Evolutionary conservation across 2,329 filamentous ascomycete genomes (phyloP).

Genomic region (Calonectria fujianensis): DNA sequence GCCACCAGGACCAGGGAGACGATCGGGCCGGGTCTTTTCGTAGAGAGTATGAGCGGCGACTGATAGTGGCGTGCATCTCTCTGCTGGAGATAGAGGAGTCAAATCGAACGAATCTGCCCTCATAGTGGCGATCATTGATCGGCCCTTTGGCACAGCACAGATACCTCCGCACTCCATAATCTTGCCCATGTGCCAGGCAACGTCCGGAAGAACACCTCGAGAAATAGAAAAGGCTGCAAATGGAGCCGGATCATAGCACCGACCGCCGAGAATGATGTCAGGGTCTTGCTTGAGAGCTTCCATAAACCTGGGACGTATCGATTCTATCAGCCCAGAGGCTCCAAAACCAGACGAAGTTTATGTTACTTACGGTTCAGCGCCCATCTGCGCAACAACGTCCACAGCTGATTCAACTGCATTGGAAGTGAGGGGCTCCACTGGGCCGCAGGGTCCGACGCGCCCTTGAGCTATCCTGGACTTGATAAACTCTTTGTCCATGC

Average conservation of each 20-base stretch:
- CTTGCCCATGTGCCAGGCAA: constrained; percentile 71
- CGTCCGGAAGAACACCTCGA: constrained; percentile 56
- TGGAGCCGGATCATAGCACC: constrained; percentile 64
- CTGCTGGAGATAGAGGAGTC: constrained; percentile 61
- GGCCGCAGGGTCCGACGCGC: constrained; percentile 58
- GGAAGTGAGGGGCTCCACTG: constrained; percentile 56
- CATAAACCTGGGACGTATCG: constrained; percentile 42
- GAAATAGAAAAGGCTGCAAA: constrained; percentile 62
- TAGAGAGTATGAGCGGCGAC: constrained; percentile 73
- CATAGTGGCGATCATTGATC: constrained; percentile 64
- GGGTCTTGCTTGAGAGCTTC: constrained; percentile 48
- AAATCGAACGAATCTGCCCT: constrained; percentile 67
- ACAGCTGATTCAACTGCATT: constrained; percentile 47
- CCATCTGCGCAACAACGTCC: constrained; percentile 51
- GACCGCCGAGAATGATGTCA: constrained; percentile 58
- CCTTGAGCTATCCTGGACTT: constrained; percentile 52
- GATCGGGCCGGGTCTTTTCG: constrained; percentile 71
- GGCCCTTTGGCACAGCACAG: constrained; percentile 68
- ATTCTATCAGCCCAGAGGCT: not conserved
- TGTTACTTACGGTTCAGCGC: constrained; percentile 48
- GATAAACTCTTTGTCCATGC: constrained; percentile 56
- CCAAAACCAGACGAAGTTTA: not conserved
- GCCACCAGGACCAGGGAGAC: constrained; percentile 69
- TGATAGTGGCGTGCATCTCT: constrained; percentile 66
- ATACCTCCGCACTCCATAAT: constrained; percentile 71